phyloP scores from a whole-genome alignment of 257 asterid genomes.

The Solanum piurae region DNA sequence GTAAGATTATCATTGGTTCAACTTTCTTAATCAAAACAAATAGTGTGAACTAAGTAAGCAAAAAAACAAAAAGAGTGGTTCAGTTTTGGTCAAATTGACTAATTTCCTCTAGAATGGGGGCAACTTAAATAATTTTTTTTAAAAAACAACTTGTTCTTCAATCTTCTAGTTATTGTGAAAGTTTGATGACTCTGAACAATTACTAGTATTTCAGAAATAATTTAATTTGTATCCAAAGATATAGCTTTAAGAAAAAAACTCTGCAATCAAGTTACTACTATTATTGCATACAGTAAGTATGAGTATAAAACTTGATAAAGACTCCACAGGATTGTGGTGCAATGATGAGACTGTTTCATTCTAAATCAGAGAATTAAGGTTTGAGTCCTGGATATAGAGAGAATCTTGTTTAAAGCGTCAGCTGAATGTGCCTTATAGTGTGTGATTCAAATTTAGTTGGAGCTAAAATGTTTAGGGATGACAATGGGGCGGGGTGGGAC shows the following conservation, averaged over 20 bases:
- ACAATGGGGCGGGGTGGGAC: no score
- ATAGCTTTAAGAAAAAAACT: no score
- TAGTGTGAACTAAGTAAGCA: neutral
- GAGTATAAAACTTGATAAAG: neutral
- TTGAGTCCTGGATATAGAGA: no score
- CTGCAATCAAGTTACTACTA: neutral
- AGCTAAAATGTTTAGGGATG: no score
- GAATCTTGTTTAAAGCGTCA: no score
- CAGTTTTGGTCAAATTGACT: conserved; percentile 13
- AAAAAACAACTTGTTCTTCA: neutral
- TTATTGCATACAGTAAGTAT: neutral
- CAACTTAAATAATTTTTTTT: neutral
- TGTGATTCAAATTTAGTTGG: no score
- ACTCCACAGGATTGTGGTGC: neutral
- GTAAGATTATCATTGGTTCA: conserved; percentile 21
- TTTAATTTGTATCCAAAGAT: neutral
- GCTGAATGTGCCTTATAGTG: no score
- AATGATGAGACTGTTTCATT: no score
- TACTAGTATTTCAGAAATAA: neutral
- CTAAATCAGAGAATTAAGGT: no score
- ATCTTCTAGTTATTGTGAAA: neutral
- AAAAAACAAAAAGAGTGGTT: neutral
- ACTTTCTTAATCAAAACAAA: neutral
- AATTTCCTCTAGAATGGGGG: neutral
- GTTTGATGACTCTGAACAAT: neutral